These are phyloP conservation scores for Leccinum imitatum DNA, from an alignment of 768 basidiomycete genomes.

Conservation along the genomic window DNA sequence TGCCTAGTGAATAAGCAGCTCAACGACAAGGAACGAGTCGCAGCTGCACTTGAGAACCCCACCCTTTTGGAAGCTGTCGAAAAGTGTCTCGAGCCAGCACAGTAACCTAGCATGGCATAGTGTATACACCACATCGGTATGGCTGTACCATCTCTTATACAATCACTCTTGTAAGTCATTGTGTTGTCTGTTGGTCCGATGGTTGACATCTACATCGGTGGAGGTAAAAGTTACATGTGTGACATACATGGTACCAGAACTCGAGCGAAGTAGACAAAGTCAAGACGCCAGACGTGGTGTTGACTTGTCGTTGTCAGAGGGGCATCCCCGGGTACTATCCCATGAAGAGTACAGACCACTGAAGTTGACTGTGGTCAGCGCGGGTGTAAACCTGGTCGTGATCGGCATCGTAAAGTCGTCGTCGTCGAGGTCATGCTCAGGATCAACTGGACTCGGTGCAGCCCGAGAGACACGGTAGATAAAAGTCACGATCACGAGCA, in stretches of 20 bases:
- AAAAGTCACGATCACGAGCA: slow-evolving; percentile 21
- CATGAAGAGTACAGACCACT: not conserved
- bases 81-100: slow-evolving; percentile 56
- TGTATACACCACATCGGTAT: slow-evolving; percentile 4
- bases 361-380: slow-evolving; percentile 17
- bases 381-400: not conserved
- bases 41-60: slow-evolving; percentile 93
- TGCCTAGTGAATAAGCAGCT: slow-evolving; percentile 91
- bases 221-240: not conserved
- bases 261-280: not conserved
- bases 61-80: slow-evolving; percentile 86
- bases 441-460: not conserved
- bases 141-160: not conserved
- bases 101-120: not conserved
- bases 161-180: not conserved
- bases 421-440: slow-evolving; percentile 6
- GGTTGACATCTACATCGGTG: not conserved
- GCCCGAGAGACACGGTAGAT: slow-evolving; percentile 15
- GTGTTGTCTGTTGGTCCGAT: not conserved
- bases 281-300: not conserved
- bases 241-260: not conserved
- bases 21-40: slow-evolving; percentile 98
- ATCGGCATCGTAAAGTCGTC: slow-evolving; percentile 12
- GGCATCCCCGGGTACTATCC: not conserved
- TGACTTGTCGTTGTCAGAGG: not conserved